Evolutionary conservation across 371 early-diverging fungal species (phyloP), one percentile per base, ranked within the genome.

Genomic region (Syncephalastrum racemosum): DNA sequence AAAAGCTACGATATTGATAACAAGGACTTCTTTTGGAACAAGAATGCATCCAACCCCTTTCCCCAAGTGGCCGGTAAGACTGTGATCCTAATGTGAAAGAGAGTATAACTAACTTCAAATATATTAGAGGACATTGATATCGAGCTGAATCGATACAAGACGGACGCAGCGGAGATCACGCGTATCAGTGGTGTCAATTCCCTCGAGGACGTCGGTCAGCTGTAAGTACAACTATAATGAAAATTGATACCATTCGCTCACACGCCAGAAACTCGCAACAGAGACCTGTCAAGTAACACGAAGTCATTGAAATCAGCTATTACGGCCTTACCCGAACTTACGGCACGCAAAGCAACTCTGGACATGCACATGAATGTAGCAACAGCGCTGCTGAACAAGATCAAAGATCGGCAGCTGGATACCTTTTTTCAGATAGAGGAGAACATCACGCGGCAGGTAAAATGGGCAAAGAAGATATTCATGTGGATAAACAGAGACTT

Each of bases 331-430:
- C 99, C 99, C 2, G 96, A 97, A 62, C 83, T 99, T 45, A 95
- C 98, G 4, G 94, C 93, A 19, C 83, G 97, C 55, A 99, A 99
- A 74, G 86, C 93, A 18, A 89, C 91, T 1, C 75, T 99, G 53
- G 99, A 99, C 70, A 93, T 95, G 88, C 99, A 99, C 65, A 98
- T 99, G 96, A 94, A 94, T 66, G 92, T 99, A 46, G 98, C 99
- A 3, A 96, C 98, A 0, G 81, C 89, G 36, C 68, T 99, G 59
- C 81, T 99, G 39, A 88, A 93, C 23, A 75, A 77, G 19, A 98
- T 99, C 66, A 96, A 95, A 69, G 91, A 95, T 36, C 84, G 99
- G 52, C 94, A 96, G 59, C 71, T 99, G 51, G 99, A 99, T 70
- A 90, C 88, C 0, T 92, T 99, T 55, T 95, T 97, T 67, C 88